Conservation (phyloP, 164 flowering plant genomes). For the Akebia trifoliata region DNA sequence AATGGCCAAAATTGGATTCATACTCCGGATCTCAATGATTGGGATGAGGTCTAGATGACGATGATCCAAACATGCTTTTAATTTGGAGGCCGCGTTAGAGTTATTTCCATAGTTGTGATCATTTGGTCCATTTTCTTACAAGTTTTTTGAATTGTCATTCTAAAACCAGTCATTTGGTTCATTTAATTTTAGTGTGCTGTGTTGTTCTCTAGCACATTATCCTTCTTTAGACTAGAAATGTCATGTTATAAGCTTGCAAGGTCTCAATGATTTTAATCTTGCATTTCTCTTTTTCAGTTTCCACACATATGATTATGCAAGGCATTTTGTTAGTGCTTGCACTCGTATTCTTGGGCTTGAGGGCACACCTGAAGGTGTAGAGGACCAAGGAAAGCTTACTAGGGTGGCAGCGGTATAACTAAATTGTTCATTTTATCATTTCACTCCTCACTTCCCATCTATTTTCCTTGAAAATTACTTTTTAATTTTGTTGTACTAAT, state of each 20-base stretch:
- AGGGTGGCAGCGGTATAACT: conserved; percentile 82
- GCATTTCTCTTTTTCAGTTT: conserved; percentile 43
- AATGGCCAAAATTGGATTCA: too few relatives aligned
- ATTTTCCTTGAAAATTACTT: background rate
- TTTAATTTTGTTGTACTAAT: background rate
- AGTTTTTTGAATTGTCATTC: too few relatives aligned
- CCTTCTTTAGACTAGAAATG: background rate
- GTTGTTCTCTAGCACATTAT: too few relatives aligned
- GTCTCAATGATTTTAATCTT: background rate
- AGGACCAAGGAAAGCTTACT: conserved; percentile 88
- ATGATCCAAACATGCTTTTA: too few relatives aligned
- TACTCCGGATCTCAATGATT: too few relatives aligned
- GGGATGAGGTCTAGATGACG: too few relatives aligned
- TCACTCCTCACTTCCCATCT: background rate
- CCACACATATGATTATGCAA: conserved; percentile 95
- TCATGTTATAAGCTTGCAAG: background rate
- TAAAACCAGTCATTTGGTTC: background rate
- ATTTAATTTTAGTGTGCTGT: background rate
- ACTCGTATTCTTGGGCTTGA: conserved; percentile 95
- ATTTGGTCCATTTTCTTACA: too few relatives aligned
- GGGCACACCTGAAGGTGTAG: conserved; percentile 97
- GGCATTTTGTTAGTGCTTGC: conserved; percentile 98
- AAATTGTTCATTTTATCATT: conserved; percentile 2
- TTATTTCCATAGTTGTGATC: too few relatives aligned
- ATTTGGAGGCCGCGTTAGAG: too few relatives aligned